A percentile compares a stretch with the other conserved stretches of the same genome.
Conservation (phyloP, 2,329 filamentous ascomycete species). For the Ophiostoma himal-ulmi region DNA sequence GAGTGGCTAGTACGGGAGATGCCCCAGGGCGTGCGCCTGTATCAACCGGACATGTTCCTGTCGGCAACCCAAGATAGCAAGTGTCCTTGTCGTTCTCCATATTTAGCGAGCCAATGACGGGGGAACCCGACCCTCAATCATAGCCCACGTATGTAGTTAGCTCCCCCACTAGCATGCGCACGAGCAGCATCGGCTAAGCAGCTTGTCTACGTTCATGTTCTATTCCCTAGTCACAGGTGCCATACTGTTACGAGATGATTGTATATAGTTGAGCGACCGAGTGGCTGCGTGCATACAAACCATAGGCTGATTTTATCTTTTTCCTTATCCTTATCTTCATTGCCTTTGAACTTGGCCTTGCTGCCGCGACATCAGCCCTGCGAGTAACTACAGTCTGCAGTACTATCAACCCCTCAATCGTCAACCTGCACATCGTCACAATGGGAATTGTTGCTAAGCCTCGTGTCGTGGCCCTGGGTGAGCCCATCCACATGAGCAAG, state of each 20-base stretch:
- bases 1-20: conserved; percentile 10
- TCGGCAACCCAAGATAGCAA: background rate
- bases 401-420: background rate
- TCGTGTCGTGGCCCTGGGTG: conserved; percentile 39
- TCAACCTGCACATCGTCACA: background rate
- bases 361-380: background rate
- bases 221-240: background rate
- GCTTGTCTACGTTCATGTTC: background rate
- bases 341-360: background rate
- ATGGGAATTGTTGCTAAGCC: conserved; percentile 30
- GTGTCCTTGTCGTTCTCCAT: background rate
- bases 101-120: conserved; percentile 10
- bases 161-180: background rate
- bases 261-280: background rate
- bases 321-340: background rate
- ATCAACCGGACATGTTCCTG: conserved; percentile 3
- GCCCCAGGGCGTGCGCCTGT: conserved; percentile 7
- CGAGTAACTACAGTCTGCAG: background rate
- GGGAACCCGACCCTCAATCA: background rate
- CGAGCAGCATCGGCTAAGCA: background rate
- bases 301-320: background rate
- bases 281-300: background rate
- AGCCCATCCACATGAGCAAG: conserved; percentile 35
- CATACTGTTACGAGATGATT: background rate
- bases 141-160: conserved; percentile 6